Conservation (phyloP, 1,284 basidiomycete species). For the Cystobasidium pallidum region DNA sequence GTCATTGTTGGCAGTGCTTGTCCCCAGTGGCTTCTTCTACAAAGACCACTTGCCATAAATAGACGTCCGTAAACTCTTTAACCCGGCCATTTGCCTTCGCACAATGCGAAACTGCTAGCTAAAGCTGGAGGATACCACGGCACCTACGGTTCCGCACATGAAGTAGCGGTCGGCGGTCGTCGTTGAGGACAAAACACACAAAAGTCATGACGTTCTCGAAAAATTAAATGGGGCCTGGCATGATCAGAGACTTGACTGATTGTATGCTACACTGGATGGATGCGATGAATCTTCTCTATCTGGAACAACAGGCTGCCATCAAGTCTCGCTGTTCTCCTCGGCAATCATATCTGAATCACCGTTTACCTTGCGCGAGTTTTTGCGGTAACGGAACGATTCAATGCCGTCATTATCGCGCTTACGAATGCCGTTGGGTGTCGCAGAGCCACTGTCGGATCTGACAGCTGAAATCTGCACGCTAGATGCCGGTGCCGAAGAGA, state of each 20-base stretch:
- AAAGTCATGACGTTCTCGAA: no score
- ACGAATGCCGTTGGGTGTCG: conserved; percentile 15
- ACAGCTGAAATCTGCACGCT: background rate
- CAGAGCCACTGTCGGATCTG: background rate
- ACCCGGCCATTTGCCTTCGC: no score
- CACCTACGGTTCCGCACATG: no score
- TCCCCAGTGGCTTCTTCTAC: background rate
- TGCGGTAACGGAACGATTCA: conserved; percentile 11
- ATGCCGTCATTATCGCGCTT: conserved; percentile 24
- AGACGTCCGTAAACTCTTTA: no score
- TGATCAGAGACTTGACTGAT: background rate
- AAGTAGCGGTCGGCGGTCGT: no score
- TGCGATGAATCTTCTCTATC: no score
- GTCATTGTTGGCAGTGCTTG: background rate
- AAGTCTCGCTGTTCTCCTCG: background rate
- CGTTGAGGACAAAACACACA: no score
- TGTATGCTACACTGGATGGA: conserved; percentile 1
- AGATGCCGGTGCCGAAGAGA: background rate
- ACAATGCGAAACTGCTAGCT: no score
- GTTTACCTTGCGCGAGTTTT: conserved; percentile 5
- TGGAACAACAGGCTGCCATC: no score
- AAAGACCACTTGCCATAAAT: no score
- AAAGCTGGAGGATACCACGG: no score
- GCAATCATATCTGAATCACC: background rate
- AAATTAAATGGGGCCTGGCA: no score